Base-by-base conservation (phyloP, 495 filamentous ascomycete genomes). In the Lasiosphaeria miniovina region DNA sequence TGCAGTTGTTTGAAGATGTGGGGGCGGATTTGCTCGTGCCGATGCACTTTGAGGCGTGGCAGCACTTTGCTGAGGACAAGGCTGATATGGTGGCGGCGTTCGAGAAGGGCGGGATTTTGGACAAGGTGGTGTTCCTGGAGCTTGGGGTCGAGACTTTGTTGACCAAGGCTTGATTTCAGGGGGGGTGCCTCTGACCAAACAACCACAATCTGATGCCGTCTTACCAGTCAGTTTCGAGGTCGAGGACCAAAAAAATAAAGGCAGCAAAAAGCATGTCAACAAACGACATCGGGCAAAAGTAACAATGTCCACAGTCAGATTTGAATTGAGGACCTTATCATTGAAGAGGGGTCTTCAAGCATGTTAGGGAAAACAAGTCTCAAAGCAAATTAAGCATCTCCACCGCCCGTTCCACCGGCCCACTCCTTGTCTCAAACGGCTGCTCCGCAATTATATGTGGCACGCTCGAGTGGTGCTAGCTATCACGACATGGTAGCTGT, bases 11-110 rank as follows among this genome's bases (percentile, higher is more conserved):
- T 49, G 62, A 67, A 0, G 74, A 75, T 1, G 63, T 82, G n/a
- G 69, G 63, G 10, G 77, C 78, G 0, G 80, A 83, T 35, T 59
- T 75, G 8, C 58, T 82, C 11, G 71, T 83, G n/a, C 81, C 80
- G 0, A 74, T 84, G 72, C 80, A 84, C 54, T 84, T 72, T 55
- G 80, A 84, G 53, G 71, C 71, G 1, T 84, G 80, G 80, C 63
- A 57, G 0, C 80, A 83, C 62, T 84, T 82, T 55, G 71, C 62
- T 3, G 71, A 83, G 61, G 61, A 57, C 15, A 53, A 52, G 24
- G 61, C 61, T n/a, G 55, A 55, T n/a, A 58, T 75, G 60, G 77
- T 76, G 43, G 78, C 79, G 45, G 71, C 72, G 10, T 88, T 93
- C 55, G 81, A 84, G 36, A 66, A 63, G 10, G 79, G 84, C 10